These are phyloP conservation scores for Pelargonium citronellum DNA, from an alignment of 441 rosid species.

Conservation along the genomic window DNA sequence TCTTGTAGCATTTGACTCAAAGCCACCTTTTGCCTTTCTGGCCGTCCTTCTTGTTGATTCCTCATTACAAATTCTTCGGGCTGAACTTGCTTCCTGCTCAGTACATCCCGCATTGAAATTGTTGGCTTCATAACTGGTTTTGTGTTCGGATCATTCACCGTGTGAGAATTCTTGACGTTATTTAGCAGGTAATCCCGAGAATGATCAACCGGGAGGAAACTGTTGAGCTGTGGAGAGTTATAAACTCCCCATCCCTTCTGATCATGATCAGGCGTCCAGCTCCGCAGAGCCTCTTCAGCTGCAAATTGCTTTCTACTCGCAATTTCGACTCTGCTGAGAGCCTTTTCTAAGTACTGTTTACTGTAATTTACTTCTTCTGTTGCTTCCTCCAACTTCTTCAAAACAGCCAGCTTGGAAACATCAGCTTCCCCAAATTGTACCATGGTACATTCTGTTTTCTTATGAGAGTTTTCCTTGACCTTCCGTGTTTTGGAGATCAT, in stretches of 20 bases:
- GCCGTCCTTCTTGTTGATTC: slow-evolving; percentile 39
- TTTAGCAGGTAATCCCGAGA: slow-evolving; percentile 38
- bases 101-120: slow-evolving; percentile 81
- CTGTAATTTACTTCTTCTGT: slow-evolving; percentile 61
- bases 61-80: slow-evolving; percentile 42
- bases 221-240: slow-evolving; percentile 35
- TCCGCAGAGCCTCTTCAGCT: slow-evolving; percentile 66
- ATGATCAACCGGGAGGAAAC: slow-evolving; percentile 33
- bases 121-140: slow-evolving; percentile 59
- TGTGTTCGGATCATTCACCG: slow-evolving; percentile 24
- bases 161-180: slow-evolving; percentile 28
- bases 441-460: slow-evolving; percentile 23
- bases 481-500: slow-evolving; percentile 29
- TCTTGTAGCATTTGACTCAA: slow-evolving; percentile 83
- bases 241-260: slow-evolving; percentile 33
- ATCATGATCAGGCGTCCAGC: slow-evolving; percentile 52
- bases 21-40: slow-evolving; percentile 50
- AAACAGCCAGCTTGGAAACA: slow-evolving; percentile 36
- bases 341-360: slow-evolving; percentile 64
- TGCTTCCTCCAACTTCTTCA: slow-evolving; percentile 75
- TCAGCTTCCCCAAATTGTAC: slow-evolving; percentile 31
- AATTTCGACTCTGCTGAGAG: slow-evolving; percentile 57
- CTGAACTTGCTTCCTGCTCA: slow-evolving; percentile 60
- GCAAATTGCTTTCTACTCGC: slow-evolving; percentile 67
- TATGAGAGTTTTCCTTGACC: slow-evolving; percentile 23